Evolutionary conservation across 768 basidiomycete species (phyloP), one percentile per base, ranked within the genome.

Genomic region (Clathrus columnatus): DNA sequence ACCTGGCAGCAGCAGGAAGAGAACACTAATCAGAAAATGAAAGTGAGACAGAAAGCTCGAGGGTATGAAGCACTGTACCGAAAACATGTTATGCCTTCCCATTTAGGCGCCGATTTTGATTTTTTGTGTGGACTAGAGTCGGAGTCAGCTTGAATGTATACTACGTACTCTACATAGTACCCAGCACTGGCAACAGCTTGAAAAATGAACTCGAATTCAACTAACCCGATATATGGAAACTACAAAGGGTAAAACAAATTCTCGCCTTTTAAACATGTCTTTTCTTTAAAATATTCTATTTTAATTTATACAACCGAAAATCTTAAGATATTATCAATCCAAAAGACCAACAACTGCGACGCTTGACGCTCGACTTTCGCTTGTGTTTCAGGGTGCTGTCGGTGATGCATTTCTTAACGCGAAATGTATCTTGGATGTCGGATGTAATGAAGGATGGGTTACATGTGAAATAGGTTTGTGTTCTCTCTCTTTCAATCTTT

Each of bases 391-490:
- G n/a, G n/a, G n/a, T 1, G 83, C 83, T 0, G n/a, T 14, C 45
- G 41, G 67, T 3, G 60, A 67, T 1, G 70, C 85, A 29, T 83
- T 92, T 61, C 4, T 18, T 18, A 24, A 57, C 2, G 76, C 68
- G 14, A 78, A 79, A 56, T 70, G 73, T 47, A 84, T 93, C 2
- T 75, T 95, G 10, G 91, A 95, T 67, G 70, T 94, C 0, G 91
- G 91, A 0, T 90, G 88, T 65, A 95, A 94, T 65, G 84, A 89
- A 63, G 91, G 91, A 7, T 81, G 78, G 76, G 83, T 94, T 30
- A 85, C 87, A 1, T 85, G 85, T 64, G 88, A 93, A 65, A 81
- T 93, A n/a, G 91, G 91, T 85, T 59, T 48, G 73, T 47, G n/a
- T 2, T 4, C 58, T 29, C 27, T 36, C 21, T 4, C 28, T 1